Conservation (phyloP, 2,329 filamentous ascomycete species). For the Elsinoe ampelina region DNA sequence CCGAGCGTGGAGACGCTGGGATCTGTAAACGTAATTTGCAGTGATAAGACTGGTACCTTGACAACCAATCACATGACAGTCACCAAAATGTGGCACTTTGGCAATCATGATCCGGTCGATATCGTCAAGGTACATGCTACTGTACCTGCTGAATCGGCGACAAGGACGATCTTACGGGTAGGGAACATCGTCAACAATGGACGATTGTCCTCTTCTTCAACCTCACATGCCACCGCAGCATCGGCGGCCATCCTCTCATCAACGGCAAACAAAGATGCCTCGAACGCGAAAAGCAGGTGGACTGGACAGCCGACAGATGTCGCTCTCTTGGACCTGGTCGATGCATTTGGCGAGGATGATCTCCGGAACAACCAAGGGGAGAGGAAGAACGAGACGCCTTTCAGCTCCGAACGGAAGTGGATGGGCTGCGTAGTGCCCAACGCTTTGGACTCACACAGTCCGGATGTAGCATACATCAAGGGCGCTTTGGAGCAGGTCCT, state of each 20-base stretch:
- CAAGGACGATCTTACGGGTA: constrained; percentile 73
- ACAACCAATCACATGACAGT: constrained; percentile 99
- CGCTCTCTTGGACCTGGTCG: constrained; percentile 87
- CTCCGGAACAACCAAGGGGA: constrained; percentile 76
- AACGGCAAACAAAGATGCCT: constrained; percentile 53
- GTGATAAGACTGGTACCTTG: constrained; percentile 93
- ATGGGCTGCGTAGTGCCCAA: constrained; percentile 82
- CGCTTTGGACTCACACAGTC: constrained; percentile 48
- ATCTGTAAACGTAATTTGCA: constrained; percentile 99
- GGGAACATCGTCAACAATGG: constrained; percentile 97
- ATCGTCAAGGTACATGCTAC: constrained; percentile 46
- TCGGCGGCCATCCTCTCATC: constrained; percentile 78
- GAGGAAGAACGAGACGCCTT: constrained; percentile 77
- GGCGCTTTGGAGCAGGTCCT: constrained; percentile 84
- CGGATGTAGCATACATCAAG: constrained; percentile 88
- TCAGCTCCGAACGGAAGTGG: constrained; percentile 97
- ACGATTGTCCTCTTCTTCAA: constrained; percentile 62
- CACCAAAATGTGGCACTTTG: constrained; percentile 90
- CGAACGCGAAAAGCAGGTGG: constrained; percentile 76
- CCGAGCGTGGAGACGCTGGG: constrained; percentile 96
- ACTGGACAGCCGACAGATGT: constrained; percentile 96
- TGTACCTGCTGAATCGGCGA: constrained; percentile 58
- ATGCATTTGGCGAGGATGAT: constrained; percentile 85
- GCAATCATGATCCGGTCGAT: constrained; percentile 51
- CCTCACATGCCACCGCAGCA: constrained; percentile 52